These are phyloP conservation scores for Trichoderma brevicompactum DNA, from an alignment of 2,329 filamentous ascomycete species.

Conservation along the genomic window DNA sequence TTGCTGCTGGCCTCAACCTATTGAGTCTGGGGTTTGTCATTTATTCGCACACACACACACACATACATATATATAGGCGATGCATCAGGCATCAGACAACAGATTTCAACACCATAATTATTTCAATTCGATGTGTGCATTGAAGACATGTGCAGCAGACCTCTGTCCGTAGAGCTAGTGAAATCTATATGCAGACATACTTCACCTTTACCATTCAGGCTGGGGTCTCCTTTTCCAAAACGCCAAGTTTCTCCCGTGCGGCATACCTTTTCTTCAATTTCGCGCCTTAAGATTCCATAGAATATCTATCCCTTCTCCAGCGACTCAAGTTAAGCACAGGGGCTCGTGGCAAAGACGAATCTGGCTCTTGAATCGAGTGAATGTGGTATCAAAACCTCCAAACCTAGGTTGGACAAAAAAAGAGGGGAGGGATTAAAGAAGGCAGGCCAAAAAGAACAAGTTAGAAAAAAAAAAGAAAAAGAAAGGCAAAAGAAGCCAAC, in stretches of 20 bases:
- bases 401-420: neutral
- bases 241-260: neutral
- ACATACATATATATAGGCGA: no score
- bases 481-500: neutral
- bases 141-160: slow-evolving; percentile 8
- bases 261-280: slow-evolving; percentile 3
- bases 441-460: neutral
- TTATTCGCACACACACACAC: no score
- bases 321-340: neutral
- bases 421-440: neutral
- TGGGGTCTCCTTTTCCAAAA: slow-evolving; percentile 14
- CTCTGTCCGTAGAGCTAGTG: slow-evolving; percentile 10
- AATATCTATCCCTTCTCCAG: slow-evolving; percentile 17
- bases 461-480: no score
- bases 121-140: neutral
- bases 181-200: slow-evolving; percentile 29
- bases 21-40: no score
- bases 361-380: slow-evolving; percentile 11
- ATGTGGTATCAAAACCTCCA: neutral
- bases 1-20: no score
- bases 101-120: no score
- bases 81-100: no score
- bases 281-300: neutral
- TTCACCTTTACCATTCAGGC: slow-evolving; percentile 24
- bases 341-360: slow-evolving; percentile 6